These are phyloP conservation scores for Talaromyces sp. DNA, from an alignment of 2,329 filamentous ascomycete genomes.

Conservation along the genomic window DNA sequence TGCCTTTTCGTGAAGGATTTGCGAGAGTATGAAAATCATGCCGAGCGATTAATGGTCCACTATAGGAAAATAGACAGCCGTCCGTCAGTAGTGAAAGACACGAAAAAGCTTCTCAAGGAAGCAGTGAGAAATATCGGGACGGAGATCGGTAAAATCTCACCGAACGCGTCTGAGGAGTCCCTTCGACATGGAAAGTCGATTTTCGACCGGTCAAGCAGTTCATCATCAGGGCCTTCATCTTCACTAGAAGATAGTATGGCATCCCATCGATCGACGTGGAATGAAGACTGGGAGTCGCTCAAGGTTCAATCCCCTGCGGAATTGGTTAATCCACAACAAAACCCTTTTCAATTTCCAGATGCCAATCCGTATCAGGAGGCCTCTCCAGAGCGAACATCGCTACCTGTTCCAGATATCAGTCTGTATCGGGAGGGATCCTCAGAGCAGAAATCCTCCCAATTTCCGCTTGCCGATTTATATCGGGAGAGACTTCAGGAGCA, in stretches of 20 bases:
- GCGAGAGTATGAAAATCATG: constrained; percentile 48
- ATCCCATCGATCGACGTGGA: constrained; percentile 33
- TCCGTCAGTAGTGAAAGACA: constrained; percentile 28
- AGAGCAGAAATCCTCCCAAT: constrained; percentile 14
- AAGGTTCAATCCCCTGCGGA: background rate
- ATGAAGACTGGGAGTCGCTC: constrained; percentile 28
- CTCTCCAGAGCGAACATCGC: background rate
- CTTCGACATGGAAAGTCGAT: constrained; percentile 41
- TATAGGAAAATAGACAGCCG: constrained; percentile 30
- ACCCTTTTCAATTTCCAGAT: constrained; percentile 29
- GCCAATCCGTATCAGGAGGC: constrained; percentile 30
- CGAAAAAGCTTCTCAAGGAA: constrained; percentile 34
- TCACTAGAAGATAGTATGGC: constrained; percentile 35
- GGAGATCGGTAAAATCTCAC: constrained; percentile 43
- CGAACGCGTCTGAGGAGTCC: constrained; percentile 40
- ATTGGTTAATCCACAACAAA: background rate
- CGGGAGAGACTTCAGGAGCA: constrained; percentile 27
- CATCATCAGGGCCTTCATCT: constrained; percentile 41
- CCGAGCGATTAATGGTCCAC: constrained; percentile 37
- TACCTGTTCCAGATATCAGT: constrained; percentile 31
- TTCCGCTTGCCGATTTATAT: constrained; percentile 34
- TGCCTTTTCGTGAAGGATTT: constrained; percentile 44
- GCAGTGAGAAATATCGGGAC: constrained; percentile 36
- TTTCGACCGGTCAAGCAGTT: constrained; percentile 47
- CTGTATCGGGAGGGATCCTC: constrained; percentile 28